Percentiles rank a stretch among this genome's conserved stretches.
phyloP scores from a whole-genome alignment of 2,329 filamentous ascomycete species.

The Alternaria sp. region DNA sequence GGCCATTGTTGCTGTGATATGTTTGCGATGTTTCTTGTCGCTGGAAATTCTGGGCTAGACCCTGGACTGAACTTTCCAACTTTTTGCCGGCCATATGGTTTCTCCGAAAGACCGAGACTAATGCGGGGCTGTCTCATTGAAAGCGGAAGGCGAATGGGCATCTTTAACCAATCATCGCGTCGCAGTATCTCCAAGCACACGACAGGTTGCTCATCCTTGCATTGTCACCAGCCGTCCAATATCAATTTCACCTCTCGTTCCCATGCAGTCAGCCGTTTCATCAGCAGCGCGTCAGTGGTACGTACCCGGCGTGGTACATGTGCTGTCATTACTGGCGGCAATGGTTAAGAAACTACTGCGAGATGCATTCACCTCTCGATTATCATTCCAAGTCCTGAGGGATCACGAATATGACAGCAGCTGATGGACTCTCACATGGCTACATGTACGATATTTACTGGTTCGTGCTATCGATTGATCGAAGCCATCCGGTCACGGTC shows the following conservation, averaged over 20 bases:
- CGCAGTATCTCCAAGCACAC: conserved; percentile 26
- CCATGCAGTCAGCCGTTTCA: conserved; percentile 18
- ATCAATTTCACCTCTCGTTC: conserved; percentile 10
- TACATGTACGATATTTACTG: neutral
- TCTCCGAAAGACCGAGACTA: conserved; percentile 13
- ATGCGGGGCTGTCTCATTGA: conserved; percentile 24
- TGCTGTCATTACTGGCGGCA: neutral
- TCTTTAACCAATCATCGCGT: conserved; percentile 41
- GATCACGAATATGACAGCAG: neutral
- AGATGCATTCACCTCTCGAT: neutral
- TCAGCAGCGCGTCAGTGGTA: conserved; percentile 13
- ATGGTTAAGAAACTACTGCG: neutral
- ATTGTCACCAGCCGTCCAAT: conserved; percentile 26
- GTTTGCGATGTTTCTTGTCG: conserved; percentile 21
- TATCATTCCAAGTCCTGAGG: neutral
- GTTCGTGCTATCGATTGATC: conserved; percentile 13
- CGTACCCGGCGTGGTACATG: neutral
- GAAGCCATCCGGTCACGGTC: conserved; percentile 15
- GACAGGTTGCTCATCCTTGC: conserved; percentile 26
- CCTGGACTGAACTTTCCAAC: conserved; percentile 22
- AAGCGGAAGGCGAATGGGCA: conserved; percentile 16
- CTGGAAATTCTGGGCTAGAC: conserved; percentile 28
- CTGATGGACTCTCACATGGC: neutral
- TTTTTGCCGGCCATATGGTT: conserved; percentile 27
- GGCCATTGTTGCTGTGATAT: conserved; percentile 37